These are phyloP conservation scores for Paramecium octaurelia DNA, from an alignment of 73 alveolate genomes.

Conservation along the genomic window DNA sequence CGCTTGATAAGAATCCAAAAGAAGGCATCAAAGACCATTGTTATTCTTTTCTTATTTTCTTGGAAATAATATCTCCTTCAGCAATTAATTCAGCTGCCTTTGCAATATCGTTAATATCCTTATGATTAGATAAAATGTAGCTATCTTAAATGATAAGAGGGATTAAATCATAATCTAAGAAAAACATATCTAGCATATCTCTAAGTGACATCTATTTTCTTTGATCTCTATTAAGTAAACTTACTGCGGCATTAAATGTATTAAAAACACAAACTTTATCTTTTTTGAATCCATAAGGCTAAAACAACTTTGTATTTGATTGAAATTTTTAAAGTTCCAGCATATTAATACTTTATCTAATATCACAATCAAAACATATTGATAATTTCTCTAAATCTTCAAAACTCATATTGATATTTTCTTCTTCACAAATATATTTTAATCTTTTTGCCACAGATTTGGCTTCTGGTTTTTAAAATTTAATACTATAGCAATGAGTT, in stretches of 20 bases:
- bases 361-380: constrained; percentile 83
- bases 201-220: constrained; percentile 64
- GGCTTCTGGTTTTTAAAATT: constrained; percentile 83
- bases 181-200: constrained; percentile 85
- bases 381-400: constrained; percentile 72
- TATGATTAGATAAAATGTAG: constrained; percentile 61
- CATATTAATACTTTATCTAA: constrained; percentile 82
- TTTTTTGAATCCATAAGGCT: constrained; percentile 55
- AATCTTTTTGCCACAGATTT: constrained; percentile 73
- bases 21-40: constrained; percentile 94
- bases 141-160: constrained; percentile 91
- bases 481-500: constrained; percentile 92
- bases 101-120: constrained; percentile 71
- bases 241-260: constrained; percentile 81
- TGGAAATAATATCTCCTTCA: constrained; percentile 81
- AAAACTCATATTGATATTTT: constrained; percentile 65
- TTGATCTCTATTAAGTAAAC: constrained; percentile 73
- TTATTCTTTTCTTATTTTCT: constrained; percentile 70
- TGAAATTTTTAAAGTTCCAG: not conserved
- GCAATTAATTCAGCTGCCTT: constrained; percentile 90
- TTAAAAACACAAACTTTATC: constrained; percentile 74
- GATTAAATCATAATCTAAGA: constrained; percentile 87
- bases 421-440: constrained; percentile 71
- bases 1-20: constrained; percentile 79
- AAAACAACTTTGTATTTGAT: not conserved